A percentile compares a stretch with the other conserved stretches of the same genome.
Evolutionary conservation across 768 basidiomycete genomes (phyloP).

Genomic region (Coprinopsis sp.): DNA sequence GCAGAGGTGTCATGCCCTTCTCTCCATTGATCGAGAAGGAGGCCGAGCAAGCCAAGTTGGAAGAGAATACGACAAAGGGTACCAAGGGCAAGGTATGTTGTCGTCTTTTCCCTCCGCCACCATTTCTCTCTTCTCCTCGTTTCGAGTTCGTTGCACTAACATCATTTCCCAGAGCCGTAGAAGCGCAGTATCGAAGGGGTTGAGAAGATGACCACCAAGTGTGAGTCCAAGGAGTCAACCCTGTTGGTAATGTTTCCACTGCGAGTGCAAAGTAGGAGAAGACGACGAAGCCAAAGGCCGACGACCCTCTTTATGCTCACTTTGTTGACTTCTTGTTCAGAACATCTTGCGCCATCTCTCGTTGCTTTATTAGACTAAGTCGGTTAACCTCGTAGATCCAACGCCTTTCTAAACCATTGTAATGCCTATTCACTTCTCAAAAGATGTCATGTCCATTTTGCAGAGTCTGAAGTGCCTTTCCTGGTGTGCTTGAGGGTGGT

Average conservation of each 20-base stretch:
- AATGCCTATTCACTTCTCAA: too few species aligned
- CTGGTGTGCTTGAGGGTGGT: too few species aligned
- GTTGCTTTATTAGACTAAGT: too few species aligned
- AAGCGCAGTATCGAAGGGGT: slow-evolving; percentile 74
- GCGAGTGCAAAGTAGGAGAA: slow-evolving; percentile 36
- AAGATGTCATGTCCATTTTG: too few species aligned
- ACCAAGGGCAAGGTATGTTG: slow-evolving; percentile 59
- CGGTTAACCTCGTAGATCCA: too few species aligned
- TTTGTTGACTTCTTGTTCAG: too few species aligned
- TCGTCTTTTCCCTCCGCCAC: background rate
- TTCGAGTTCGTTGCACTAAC: too few species aligned
- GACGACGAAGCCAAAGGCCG: slow-evolving; percentile 1
- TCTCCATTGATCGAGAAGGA: slow-evolving; percentile 93
- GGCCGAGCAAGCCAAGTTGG: slow-evolving; percentile 59
- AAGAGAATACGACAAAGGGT: slow-evolving; percentile 61
- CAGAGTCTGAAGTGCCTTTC: too few species aligned
- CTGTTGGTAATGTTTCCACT: slow-evolving; percentile 41
- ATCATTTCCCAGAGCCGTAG: too few species aligned
- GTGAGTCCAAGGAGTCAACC: slow-evolving; percentile 58
- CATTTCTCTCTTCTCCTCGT: background rate
- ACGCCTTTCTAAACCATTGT: too few species aligned
- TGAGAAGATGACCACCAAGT: slow-evolving; percentile 36
- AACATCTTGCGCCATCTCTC: too few species aligned
- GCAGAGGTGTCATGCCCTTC: slow-evolving; percentile 74
- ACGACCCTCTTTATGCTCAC: too few species aligned